Conservation (phyloP, 164 flowering plant genomes). For the Akebia trifoliata region DNA sequence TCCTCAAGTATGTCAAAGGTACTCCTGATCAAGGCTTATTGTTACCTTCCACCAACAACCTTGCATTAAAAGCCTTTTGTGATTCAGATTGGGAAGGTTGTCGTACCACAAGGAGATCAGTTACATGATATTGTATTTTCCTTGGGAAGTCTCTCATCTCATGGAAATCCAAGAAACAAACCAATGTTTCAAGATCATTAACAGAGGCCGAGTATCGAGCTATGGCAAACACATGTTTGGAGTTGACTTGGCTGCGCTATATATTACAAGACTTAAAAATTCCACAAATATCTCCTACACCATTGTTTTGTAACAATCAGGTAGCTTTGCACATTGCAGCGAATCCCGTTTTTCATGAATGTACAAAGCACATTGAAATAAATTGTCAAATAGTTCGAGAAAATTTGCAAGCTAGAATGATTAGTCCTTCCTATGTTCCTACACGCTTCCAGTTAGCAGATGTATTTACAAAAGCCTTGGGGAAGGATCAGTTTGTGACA, state of each 20-base stretch:
- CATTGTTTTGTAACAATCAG: not conserved
- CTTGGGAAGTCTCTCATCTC: not conserved
- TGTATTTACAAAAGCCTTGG: slow-evolving; percentile 5
- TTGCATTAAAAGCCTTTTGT: not conserved
- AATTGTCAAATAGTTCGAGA: not conserved
- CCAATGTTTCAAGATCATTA: not conserved
- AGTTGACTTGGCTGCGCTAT: not conserved
- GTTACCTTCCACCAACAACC: not conserved
- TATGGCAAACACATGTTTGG: slow-evolving; percentile 2
- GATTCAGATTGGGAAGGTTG: slow-evolving; percentile 11
- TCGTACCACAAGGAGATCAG: not conserved
- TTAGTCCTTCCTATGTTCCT: slow-evolving; percentile 2
- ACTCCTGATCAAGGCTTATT: slow-evolving; percentile 4
- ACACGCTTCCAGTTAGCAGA: not conserved
- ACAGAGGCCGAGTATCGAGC: too few relatives aligned
- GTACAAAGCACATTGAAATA: not conserved
- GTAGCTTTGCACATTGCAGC: not conserved
- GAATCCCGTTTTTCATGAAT: not conserved
- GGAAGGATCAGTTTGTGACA: slow-evolving; percentile 1
- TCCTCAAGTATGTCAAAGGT: not conserved
- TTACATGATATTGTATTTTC: not conserved
- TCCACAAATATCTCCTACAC: not conserved
- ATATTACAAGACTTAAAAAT: not conserved
- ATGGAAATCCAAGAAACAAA: slow-evolving; percentile 6
- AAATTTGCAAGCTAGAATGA: not conserved